Conservation (phyloP, 2,329 filamentous ascomycete species). For the Diaporthe velutina region DNA sequence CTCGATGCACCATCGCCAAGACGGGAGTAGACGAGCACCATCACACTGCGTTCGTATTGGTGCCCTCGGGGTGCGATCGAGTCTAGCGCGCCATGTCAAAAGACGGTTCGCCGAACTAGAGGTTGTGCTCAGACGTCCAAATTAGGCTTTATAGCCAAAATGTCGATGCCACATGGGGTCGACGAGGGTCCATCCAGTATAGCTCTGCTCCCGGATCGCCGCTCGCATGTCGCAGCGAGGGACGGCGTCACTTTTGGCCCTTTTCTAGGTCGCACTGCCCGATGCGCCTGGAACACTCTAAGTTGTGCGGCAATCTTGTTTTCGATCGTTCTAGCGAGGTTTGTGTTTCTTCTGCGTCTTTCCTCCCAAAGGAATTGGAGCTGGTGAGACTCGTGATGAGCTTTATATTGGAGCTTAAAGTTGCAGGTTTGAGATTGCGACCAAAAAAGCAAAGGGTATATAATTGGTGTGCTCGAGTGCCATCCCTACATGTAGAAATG, state of each 20-base stretch:
- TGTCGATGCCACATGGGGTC: background rate
- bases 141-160: slow-evolving; percentile 12
- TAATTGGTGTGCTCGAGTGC: background rate
- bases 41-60: slow-evolving; percentile 21
- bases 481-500: slow-evolving; percentile 34
- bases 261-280: background rate
- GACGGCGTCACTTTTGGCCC: slow-evolving; percentile 8
- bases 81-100: slow-evolving; percentile 21
- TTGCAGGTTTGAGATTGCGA: slow-evolving; percentile 5
- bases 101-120: slow-evolving; percentile 15
- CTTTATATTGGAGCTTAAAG: background rate
- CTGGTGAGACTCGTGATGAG: background rate
- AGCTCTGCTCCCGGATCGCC: slow-evolving; percentile 21
- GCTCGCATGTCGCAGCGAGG: background rate
- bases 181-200: slow-evolving; percentile 10
- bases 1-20: slow-evolving; percentile 24
- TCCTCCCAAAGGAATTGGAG: background rate
- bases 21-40: slow-evolving; percentile 1
- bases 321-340: background rate
- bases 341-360: background rate
- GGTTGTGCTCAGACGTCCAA: slow-evolving; percentile 5
- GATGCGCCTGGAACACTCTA: background rate
- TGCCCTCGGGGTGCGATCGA: slow-evolving; percentile 8
- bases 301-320: background rate
- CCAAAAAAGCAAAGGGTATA: slow-evolving; percentile 14